Evolutionary conservation across 306 rosid genomes (phyloP).

Genomic region (Trichosanthes truncata): DNA sequence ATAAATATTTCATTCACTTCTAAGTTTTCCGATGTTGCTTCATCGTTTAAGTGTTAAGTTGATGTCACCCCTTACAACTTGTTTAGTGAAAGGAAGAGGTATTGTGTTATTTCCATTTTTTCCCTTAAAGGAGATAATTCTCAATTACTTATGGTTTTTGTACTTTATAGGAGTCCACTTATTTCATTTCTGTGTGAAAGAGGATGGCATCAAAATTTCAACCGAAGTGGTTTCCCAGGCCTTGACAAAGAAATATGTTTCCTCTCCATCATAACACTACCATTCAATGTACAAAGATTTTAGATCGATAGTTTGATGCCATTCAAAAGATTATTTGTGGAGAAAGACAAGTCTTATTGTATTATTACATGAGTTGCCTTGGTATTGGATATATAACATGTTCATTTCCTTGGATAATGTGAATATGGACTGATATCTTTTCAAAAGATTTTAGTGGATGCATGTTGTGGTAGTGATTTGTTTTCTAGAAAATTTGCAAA

Average conservation of each 20-base stretch:
- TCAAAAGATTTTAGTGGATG: conserved; percentile 45
- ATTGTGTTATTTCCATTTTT: background rate
- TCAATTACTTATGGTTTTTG: conserved; percentile 13
- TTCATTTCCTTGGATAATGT: background rate
- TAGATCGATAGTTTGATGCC: too few relatives aligned
- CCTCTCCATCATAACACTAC: too few relatives aligned
- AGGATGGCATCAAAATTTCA: conserved; percentile 97
- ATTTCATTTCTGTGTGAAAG: conserved; percentile 93
- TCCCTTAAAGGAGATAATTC: background rate
- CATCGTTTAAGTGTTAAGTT: background rate
- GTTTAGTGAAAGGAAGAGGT: background rate
- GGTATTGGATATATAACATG: background rate
- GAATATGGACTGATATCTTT: background rate
- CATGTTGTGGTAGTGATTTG: conserved; percentile 90
- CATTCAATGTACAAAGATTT: too few relatives aligned
- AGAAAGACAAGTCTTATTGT: background rate
- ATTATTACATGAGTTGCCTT: background rate
- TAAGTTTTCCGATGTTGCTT: background rate
- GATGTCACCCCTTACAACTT: background rate
- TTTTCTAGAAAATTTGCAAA: conserved; percentile 77
- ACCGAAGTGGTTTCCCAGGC: conserved; percentile 83
- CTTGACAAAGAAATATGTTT: conserved; percentile 95
- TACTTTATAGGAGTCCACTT: conserved; percentile 63
- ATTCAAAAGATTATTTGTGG: too few relatives aligned
- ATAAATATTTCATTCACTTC: background rate